A percentile compares a stretch with the other conserved stretches of the same genome.
Evolutionary conservation across 805 yeast species (phyloP).

Genomic region (Starmerella apicola): DNA sequence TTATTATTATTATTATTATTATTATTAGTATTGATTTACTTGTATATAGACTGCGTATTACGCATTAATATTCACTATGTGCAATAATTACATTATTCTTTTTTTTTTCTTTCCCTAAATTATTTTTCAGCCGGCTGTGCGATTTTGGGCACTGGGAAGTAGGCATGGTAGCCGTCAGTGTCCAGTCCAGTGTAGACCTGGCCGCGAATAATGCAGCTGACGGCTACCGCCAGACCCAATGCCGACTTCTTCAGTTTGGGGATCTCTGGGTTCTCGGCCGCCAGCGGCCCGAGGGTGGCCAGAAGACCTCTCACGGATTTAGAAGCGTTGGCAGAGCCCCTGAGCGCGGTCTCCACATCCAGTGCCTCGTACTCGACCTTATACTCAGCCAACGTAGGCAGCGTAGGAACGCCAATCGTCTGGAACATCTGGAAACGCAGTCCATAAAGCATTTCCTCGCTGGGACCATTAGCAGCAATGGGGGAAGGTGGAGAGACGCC

Average conservation of each 20-base stretch:
- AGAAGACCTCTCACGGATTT: slow-evolving; percentile 11
- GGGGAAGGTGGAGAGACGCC: slow-evolving; percentile 15
- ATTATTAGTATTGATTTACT: too few relatives aligned
- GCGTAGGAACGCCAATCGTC: slow-evolving; percentile 63
- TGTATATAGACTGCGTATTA: too few relatives aligned
- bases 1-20: too few relatives aligned
- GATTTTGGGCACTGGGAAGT: slow-evolving; percentile 33
- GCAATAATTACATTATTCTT: not conserved
- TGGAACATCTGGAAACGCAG: slow-evolving; percentile 70
- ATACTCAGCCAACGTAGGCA: slow-evolving; percentile 39
- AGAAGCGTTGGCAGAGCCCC: slow-evolving; percentile 19
- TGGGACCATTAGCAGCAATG: slow-evolving; percentile 7
- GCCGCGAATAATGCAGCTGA: slow-evolving; percentile 9
- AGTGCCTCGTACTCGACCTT: slow-evolving; percentile 12
- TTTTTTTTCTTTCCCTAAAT: not conserved
- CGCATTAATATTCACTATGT: too few relatives aligned
- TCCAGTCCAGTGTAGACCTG: slow-evolving; percentile 13
- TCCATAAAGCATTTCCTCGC: slow-evolving; percentile 31
- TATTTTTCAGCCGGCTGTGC: too few relatives aligned
- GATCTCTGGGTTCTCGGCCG: slow-evolving; percentile 18
- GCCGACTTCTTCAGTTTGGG: slow-evolving; percentile 18
- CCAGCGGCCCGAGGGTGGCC: slow-evolving; percentile 13
- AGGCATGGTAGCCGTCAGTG: slow-evolving; percentile 33
- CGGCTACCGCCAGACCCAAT: slow-evolving; percentile 18
- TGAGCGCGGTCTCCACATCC: slow-evolving; percentile 19